A percentile compares a stretch with the other conserved stretches of the same genome.
Evolutionary conservation across 257 asterid genomes (phyloP).

Genomic region (Scutellaria baicalensis): DNA sequence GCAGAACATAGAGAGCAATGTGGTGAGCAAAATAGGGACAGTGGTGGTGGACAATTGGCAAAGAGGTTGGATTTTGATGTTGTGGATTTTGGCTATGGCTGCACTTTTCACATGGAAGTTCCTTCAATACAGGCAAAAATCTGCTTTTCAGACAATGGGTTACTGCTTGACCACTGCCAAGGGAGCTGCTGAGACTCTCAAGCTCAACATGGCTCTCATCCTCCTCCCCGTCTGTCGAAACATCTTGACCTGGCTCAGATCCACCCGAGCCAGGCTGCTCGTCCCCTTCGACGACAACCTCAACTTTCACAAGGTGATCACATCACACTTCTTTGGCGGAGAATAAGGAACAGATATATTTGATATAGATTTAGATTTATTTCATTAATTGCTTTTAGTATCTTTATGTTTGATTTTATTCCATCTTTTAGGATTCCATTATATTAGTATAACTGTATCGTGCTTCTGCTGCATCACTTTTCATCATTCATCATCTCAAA

Average conservation of each 20-base stretch:
- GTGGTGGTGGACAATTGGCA: constrained; percentile 65
- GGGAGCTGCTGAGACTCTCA: constrained; percentile 93
- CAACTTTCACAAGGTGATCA: constrained; percentile 60
- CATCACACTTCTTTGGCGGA: too few species aligned
- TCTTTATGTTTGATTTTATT: too few species aligned
- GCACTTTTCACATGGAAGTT: constrained; percentile 83
- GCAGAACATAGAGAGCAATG: constrained; percentile 34
- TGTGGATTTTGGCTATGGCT: constrained; percentile 61
- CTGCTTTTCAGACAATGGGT: constrained; percentile 76
- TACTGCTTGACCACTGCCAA: constrained; percentile 78
- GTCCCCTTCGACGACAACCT: constrained; percentile 83
- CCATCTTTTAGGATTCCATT: too few species aligned
- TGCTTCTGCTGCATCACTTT: too few species aligned
- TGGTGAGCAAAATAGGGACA: constrained; percentile 15
- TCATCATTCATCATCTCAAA: too few species aligned
- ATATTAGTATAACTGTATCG: too few species aligned
- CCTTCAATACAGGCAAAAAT: constrained; percentile 42
- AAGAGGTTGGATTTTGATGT: constrained; percentile 53
- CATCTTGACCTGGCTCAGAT: constrained; percentile 55
- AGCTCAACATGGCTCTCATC: constrained; percentile 89
- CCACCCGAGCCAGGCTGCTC: constrained; percentile 60
- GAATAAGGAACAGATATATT: too few species aligned
- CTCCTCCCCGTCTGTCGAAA: constrained; percentile 87
- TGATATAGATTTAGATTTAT: too few species aligned
- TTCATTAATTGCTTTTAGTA: too few species aligned